A percentile compares a stretch with the other conserved stretches of the same genome.
phyloP scores from a whole-genome alignment of 345 rosid genomes.

The Eutrema heterophyllum region DNA sequence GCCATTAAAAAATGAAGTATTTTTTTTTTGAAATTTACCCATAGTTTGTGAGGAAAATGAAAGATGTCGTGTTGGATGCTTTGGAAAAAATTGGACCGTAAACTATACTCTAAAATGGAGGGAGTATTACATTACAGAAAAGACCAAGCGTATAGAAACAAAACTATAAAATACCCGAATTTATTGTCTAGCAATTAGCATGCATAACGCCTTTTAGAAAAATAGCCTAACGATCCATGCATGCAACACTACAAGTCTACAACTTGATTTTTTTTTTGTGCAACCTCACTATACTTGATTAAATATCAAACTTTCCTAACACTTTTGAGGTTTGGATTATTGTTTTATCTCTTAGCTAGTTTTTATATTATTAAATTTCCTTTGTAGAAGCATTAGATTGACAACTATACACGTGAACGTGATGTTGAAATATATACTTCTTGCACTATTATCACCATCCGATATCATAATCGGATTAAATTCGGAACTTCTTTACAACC shows the following conservation, averaged over 20 bases:
- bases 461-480: constrained; percentile 20
- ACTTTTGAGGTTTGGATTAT: not conserved
- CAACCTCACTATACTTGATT: not conserved
- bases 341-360: not conserved
- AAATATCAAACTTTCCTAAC: not conserved
- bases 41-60: no score
- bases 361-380: not conserved
- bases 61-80: no score
- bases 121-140: not conserved
- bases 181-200: not conserved
- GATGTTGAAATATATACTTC: constrained; percentile 16
- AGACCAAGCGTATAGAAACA: not conserved
- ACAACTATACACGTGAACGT: not conserved
- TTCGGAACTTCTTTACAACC: constrained; percentile 23
- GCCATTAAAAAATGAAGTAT: no score
- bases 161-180: not conserved
- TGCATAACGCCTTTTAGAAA: not conserved
- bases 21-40: no score
- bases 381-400: not conserved
- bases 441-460: constrained; percentile 15
- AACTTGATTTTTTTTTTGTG: no score
- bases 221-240: not conserved
- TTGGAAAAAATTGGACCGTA: no score
- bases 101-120: no score
- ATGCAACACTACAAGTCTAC: not conserved